A percentile compares a stretch with the other conserved stretches of the same genome.
Evolutionary conservation across 768 basidiomycete genomes (phyloP).

Genomic region (Lactarius hengduanensis): DNA sequence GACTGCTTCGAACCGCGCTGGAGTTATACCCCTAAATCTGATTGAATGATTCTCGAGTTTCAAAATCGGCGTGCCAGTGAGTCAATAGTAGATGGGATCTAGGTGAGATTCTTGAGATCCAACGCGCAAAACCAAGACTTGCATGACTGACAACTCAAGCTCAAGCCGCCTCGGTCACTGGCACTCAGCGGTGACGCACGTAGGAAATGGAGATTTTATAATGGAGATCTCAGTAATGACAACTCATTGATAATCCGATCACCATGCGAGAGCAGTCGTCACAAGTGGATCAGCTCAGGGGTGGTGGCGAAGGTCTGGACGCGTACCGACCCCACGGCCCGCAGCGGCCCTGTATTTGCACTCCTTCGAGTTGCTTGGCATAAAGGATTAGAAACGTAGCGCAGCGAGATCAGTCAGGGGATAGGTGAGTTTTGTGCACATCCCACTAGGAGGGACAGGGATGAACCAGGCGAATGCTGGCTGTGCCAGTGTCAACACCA

Average conservation of each 20-base stretch:
- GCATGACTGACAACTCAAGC: neutral
- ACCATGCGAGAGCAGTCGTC: conserved; percentile 4
- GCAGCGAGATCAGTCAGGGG: neutral
- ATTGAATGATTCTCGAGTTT: conserved; percentile 3
- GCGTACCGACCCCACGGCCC: conserved; percentile 10
- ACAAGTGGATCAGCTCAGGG: conserved; percentile 15
- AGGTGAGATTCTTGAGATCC: neutral
- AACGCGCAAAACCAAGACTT: neutral
- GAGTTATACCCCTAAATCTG: conserved; percentile 19
- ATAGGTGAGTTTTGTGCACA: conserved; percentile 6
- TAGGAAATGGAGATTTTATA: conserved; percentile 6
- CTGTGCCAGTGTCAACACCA: neutral
- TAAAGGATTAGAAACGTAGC: neutral
- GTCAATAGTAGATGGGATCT: no score
- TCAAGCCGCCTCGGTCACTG: neutral
- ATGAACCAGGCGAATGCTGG: neutral
- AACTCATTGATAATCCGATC: no score
- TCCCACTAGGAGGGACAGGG: neutral
- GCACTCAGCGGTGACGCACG: neutral
- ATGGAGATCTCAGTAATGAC: neutral
- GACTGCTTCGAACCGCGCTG: neutral
- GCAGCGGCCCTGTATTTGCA: conserved; percentile 16
- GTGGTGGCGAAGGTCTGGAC: neutral
- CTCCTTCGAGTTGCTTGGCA: neutral
- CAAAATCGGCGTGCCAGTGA: conserved; percentile 9